phyloP scores from a whole-genome alignment of 257 asterid genomes.

The Fraxinus americana region DNA sequence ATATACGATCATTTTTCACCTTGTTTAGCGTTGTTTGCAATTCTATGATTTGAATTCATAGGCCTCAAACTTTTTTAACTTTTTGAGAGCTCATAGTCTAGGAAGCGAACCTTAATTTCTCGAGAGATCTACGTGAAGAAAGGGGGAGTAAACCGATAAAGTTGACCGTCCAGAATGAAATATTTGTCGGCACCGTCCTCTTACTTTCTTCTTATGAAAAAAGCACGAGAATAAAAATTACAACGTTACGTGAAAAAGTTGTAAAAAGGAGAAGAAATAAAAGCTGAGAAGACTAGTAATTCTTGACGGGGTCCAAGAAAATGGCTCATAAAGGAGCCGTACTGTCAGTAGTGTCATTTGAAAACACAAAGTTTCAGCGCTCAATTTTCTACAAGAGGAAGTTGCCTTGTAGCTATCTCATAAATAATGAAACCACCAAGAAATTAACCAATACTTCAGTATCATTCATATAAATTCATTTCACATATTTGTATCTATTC shows the following conservation, averaged over 20 bases:
- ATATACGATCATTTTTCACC: neutral
- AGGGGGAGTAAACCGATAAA: neutral
- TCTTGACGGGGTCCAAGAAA: neutral
- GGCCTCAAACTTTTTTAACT: neutral
- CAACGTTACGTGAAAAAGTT: neutral
- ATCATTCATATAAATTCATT: neutral
- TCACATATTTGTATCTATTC: neutral
- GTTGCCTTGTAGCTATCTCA: constrained; percentile 28
- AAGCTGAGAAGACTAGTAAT: neutral
- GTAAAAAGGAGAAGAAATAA: no score
- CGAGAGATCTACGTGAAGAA: neutral
- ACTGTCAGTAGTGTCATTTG: neutral
- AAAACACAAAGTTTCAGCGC: constrained; percentile 1
- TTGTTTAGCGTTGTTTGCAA: neutral
- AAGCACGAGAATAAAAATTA: no score
- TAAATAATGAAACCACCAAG: constrained; percentile 35
- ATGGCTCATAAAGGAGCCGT: neutral
- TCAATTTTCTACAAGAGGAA: constrained; percentile 47
- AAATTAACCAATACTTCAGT: constrained; percentile 10
- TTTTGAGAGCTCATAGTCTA: neutral
- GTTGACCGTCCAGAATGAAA: no score
- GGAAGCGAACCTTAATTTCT: neutral
- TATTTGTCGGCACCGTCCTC: no score
- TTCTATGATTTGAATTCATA: neutral
- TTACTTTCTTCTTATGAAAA: no score